Evolutionary conservation across 208 protist species (phyloP).

Genomic region (Naegleria gruberi): DNA sequence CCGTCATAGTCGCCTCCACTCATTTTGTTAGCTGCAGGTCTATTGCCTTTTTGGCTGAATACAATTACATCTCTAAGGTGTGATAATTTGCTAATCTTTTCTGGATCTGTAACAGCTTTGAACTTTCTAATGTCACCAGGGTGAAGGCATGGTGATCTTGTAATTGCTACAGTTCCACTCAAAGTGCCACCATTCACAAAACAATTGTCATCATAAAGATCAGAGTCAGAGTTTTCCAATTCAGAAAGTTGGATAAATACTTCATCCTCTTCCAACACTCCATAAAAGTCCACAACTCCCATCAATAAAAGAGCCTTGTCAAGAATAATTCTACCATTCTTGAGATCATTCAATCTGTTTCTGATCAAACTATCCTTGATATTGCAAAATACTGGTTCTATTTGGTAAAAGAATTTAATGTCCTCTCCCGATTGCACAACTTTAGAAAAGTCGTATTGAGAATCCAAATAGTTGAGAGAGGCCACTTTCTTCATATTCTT

Average conservation of each 20-base stretch:
- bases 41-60: neutral
- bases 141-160: neutral
- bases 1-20: neutral
- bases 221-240: neutral
- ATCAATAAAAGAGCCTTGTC: neutral
- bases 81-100: neutral
- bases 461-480: neutral
- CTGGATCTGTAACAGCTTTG: neutral
- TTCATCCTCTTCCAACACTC: neutral
- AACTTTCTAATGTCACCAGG: neutral
- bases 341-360: neutral
- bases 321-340: neutral
- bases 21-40: neutral
- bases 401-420: neutral
- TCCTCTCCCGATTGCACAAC: neutral
- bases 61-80: slow-evolving; percentile 1
- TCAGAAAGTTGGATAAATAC: neutral
- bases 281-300: neutral
- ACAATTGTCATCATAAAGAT: neutral
- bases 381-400: neutral
- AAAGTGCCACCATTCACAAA: neutral
- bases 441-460: neutral
- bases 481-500: neutral
- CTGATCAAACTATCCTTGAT: neutral
- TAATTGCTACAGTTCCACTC: neutral